phyloP scores from a whole-genome alignment of 1,139 yeast genomes.

The Ogataea hybrid region DNA sequence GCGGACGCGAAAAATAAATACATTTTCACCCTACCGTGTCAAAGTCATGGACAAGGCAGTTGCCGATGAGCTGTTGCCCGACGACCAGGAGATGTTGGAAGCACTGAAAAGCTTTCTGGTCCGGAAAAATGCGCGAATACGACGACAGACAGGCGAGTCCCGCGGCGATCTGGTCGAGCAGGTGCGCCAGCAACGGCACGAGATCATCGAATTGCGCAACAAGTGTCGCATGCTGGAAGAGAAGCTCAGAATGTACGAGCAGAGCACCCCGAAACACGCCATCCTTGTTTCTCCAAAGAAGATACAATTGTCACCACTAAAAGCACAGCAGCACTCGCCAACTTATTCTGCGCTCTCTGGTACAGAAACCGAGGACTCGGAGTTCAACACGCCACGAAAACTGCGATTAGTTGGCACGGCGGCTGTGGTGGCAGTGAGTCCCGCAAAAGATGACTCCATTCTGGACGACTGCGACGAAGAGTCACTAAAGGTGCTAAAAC shows the following conservation, averaged over 20 bases:
- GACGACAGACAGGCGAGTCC: background rate
- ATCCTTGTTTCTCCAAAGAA: background rate
- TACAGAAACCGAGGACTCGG: conserved; percentile 17
- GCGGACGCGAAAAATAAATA: conserved; percentile 4
- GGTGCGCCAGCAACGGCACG: background rate
- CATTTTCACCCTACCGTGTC: background rate
- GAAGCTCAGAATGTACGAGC: background rate
- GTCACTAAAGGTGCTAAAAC: conserved; percentile 8
- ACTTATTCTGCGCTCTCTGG: conserved; percentile 8
- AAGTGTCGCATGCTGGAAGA: background rate
- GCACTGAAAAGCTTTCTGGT: background rate
- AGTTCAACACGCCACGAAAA: conserved; percentile 3
- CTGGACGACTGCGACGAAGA: conserved; percentile 7
- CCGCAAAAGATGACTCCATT: background rate
- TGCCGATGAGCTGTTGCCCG: background rate
- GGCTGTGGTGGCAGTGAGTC: too few relatives aligned
- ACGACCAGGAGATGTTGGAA: background rate
- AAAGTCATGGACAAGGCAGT: too few relatives aligned
- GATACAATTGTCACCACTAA: background rate
- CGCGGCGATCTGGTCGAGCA: background rate
- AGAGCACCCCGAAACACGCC: background rate
- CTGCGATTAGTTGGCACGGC: background rate
- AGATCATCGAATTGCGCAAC: background rate
- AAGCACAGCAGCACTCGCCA: conserved; percentile 3
- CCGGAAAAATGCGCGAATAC: background rate